These are phyloP conservation scores for Backusella australiensis DNA, from an alignment of 192 early-diverging fungal species.

Conservation along the genomic window DNA sequence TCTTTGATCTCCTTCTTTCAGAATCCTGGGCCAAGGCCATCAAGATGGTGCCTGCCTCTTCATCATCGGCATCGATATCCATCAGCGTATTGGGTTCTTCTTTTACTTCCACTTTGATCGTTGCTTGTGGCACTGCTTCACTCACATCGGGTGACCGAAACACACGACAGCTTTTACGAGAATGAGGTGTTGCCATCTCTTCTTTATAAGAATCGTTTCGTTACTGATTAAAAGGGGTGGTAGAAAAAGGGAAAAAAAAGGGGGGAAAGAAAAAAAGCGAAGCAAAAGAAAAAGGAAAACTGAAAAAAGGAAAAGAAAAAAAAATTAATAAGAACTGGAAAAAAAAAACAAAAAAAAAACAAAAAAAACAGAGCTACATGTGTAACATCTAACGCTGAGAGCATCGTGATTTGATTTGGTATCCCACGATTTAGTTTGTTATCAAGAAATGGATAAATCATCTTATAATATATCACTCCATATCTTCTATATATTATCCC, in stretches of 20 bases:
- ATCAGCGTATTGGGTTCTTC: not conserved
- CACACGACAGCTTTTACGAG: not conserved
- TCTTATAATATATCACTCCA: not conserved
- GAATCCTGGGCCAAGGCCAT: constrained; percentile 12
- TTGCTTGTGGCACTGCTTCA: not conserved
- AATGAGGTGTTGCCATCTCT: constrained; percentile 4
- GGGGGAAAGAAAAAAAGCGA: not conserved
- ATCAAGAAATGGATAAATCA: not conserved
- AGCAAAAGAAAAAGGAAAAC: not conserved
- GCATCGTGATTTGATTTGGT: not conserved
- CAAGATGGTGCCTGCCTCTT: constrained; percentile 13
- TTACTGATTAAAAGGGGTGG: not conserved
- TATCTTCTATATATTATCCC: no score
- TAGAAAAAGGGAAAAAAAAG: not conserved
- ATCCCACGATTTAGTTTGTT: not conserved
- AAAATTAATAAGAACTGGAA: not conserved
- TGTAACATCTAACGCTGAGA: not conserved
- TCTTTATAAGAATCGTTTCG: not conserved
- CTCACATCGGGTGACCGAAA: not conserved
- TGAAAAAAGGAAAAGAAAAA: not conserved
- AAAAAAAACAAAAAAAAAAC: no score
- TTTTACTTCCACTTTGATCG: not conserved
- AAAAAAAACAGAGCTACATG: no score
- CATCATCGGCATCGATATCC: constrained; percentile 12
- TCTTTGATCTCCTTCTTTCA: not conserved